phyloP scores from a whole-genome alignment of 495 filamentous ascomycete genomes.

The Penicillium cosmopolitanum region DNA sequence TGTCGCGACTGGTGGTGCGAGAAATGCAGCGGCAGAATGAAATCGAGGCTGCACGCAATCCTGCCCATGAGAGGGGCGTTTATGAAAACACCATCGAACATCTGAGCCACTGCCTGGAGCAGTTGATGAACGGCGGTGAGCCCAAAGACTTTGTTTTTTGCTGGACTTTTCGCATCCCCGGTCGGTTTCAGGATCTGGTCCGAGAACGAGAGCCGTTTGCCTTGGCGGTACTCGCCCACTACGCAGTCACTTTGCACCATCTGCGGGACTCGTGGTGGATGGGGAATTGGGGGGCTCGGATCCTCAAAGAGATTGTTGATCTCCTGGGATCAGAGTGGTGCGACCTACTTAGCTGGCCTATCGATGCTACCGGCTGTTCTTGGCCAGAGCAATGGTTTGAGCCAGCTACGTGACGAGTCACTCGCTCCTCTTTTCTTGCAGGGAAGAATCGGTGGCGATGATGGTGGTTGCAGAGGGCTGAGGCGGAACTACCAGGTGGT shows the following conservation, averaged over 20 bases:
- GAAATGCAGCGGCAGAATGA: conserved; percentile 35
- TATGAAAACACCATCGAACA: conserved; percentile 38
- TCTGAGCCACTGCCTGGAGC: conserved; percentile 33
- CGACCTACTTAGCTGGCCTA: conserved; percentile 42
- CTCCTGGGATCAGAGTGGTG: conserved; percentile 36
- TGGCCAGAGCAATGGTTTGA: conserved; percentile 15
- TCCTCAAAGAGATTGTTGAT: conserved; percentile 39
- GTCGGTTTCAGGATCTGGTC: conserved; percentile 54
- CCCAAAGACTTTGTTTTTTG: conserved; percentile 45
- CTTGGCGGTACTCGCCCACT: conserved; percentile 55
- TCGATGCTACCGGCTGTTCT: conserved; percentile 45
- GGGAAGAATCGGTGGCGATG: too few species aligned
- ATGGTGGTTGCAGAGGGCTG: neutral
- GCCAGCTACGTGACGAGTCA: neutral
- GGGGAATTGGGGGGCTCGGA: conserved; percentile 44
- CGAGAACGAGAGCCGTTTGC: conserved; percentile 56
- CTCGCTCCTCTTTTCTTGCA: neutral
- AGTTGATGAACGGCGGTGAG: conserved; percentile 39
- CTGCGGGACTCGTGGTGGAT: conserved; percentile 57
- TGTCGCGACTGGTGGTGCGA: conserved; percentile 39
- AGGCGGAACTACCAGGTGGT: neutral
- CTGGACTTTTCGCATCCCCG: conserved; percentile 56
- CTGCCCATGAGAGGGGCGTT: conserved; percentile 33
- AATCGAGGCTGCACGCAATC: conserved; percentile 27
- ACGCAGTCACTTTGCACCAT: conserved; percentile 52